A percentile compares a stretch with the other conserved stretches of the same genome.
Evolutionary conservation across 148 eudicot species (phyloP).

Genomic region (Euryodendron excelsum): DNA sequence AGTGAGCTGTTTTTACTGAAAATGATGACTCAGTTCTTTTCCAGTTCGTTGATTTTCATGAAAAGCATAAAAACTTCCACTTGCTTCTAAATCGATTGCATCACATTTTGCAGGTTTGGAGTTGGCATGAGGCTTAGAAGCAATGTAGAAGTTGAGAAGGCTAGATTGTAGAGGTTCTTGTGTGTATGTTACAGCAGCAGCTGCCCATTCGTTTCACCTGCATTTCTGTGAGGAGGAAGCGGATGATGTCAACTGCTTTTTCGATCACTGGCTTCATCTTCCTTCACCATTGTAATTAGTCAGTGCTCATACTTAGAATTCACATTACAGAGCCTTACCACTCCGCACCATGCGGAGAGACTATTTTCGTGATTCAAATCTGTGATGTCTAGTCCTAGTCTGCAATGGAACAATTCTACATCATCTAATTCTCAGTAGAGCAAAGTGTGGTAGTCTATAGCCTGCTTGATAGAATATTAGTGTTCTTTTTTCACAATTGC

Average conservation of each 20-base stretch:
- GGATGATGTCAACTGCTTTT: neutral
- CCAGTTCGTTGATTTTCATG: neutral
- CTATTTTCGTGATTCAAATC: too few species aligned
- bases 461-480: neutral
- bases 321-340: too few species aligned
- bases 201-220: neutral
- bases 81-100: neutral
- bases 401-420: too few species aligned
- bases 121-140: slow-evolving; percentile 7
- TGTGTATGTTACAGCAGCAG: neutral
- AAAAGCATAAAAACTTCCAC: neutral
- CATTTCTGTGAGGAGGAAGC: neutral
- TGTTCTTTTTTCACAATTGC: neutral
- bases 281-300: slow-evolving; percentile 8
- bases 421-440: neutral
- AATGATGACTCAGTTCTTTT: neutral
- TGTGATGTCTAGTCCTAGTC: too few species aligned
- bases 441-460: neutral
- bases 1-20: neutral
- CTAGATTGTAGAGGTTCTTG: neutral
- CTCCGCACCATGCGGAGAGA: too few species aligned
- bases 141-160: neutral
- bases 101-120: slow-evolving; percentile 14
- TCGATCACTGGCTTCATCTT: slow-evolving; percentile 7
- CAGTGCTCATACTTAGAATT: neutral